phyloP scores from a whole-genome alignment of 805 yeast species.

The Saturnispora sanitii region DNA sequence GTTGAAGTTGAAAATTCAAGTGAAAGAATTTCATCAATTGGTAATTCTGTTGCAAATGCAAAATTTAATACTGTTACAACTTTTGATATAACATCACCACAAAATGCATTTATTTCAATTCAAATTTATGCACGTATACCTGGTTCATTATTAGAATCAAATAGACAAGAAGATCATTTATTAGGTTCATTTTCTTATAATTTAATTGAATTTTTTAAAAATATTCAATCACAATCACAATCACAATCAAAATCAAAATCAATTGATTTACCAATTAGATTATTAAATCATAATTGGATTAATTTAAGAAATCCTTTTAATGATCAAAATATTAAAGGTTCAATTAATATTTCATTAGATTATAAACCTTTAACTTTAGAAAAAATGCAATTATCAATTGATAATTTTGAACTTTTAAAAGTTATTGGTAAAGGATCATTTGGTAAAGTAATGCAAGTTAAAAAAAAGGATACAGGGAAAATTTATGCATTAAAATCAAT shows the following conservation, averaged over 20 bases:
- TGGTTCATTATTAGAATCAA: conserved; percentile 38
- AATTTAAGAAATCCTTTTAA: conserved; percentile 26
- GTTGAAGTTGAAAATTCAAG: conserved; percentile 94
- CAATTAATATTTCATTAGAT: conserved; percentile 33
- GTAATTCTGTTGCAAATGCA: conserved; percentile 71
- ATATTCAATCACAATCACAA: no score
- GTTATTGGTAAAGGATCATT: conserved; percentile 97
- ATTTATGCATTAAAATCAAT: conserved; percentile 91
- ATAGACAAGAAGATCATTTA: conserved; percentile 51
- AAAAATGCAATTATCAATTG: conserved; percentile 59
- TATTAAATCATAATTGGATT: conserved; percentile 58
- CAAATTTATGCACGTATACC: conserved; percentile 78
- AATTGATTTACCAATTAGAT: conserved; percentile 33
- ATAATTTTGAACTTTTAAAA: conserved; percentile 85
- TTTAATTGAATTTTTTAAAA: conserved; percentile 25
- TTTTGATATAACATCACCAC: conserved; percentile 70
- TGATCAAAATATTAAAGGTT: conserved; percentile 24
- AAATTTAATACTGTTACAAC: conserved; percentile 83
- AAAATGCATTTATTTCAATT: conserved; percentile 40
- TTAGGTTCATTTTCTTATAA: conserved; percentile 64
- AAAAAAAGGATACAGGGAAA: conserved; percentile 89
- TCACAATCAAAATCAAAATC: no score
- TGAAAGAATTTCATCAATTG: conserved; percentile 75
- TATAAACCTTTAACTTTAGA: conserved; percentile 27
- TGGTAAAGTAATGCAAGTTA: conserved; percentile 98